These are phyloP conservation scores for Trichoderma sp. DNA, from an alignment of 2,329 filamentous ascomycete genomes.

Conservation along the genomic window DNA sequence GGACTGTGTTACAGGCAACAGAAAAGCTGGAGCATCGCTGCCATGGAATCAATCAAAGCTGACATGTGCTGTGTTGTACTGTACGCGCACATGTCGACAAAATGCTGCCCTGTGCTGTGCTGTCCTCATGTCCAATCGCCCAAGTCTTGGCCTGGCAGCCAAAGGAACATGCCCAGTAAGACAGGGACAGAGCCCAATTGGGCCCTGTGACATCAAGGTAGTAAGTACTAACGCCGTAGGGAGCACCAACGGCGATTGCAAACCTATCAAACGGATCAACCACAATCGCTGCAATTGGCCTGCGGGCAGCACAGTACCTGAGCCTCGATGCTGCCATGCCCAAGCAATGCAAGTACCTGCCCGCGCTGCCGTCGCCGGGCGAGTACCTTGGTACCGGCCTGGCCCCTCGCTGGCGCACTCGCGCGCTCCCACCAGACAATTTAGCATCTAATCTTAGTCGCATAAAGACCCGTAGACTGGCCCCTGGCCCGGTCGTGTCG, in stretches of 20 bases:
- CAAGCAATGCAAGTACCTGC: neutral
- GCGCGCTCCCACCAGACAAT: conserved; percentile 4
- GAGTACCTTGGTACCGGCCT: no score
- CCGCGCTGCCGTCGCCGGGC: neutral
- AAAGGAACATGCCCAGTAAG: neutral
- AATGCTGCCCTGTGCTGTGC: neutral
- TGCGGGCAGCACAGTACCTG: neutral
- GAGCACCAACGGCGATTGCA: neutral
- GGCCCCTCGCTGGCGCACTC: conserved; percentile 4
- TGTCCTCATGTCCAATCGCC: neutral
- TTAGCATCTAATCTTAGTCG: conserved; percentile 19
- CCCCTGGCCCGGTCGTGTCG: conserved; percentile 14
- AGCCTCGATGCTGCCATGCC: neutral
- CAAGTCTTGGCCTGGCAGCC: neutral
- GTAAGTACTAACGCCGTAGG: neutral
- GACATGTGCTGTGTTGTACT: no score
- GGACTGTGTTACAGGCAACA: no score
- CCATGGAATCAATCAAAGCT: neutral
- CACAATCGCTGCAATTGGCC: conserved; percentile 3
- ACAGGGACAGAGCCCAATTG: neutral
- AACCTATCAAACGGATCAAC: neutral
- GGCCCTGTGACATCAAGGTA: neutral
- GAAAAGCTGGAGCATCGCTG: neutral
- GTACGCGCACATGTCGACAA: neutral
- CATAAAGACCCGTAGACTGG: conserved; percentile 17